phyloP scores from a whole-genome alignment of 306 rosid species.

The Styphnolobium japonicum region DNA sequence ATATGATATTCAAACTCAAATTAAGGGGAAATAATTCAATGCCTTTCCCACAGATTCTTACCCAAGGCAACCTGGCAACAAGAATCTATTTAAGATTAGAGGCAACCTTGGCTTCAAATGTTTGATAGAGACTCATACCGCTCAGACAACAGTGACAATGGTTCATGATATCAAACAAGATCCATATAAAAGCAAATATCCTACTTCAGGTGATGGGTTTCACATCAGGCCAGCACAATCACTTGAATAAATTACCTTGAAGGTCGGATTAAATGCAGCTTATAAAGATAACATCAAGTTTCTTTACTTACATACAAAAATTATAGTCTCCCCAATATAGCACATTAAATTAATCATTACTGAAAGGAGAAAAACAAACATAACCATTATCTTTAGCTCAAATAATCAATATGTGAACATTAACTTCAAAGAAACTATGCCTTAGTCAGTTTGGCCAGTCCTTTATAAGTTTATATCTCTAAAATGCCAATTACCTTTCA shows the following conservation, averaged over 20 bases:
- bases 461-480: no score
- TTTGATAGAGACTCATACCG: no score
- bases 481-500: no score
- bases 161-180: background rate
- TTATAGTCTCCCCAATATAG: background rate
- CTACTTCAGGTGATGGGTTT: background rate
- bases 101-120: no score
- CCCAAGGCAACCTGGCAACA: background rate
- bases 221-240: background rate
- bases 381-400: background rate
- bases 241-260: background rate
- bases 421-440: background rate
- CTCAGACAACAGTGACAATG: no score
- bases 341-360: background rate
- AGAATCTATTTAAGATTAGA: no score
- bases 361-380: background rate
- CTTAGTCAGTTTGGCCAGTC: no score
- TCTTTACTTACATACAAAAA: background rate
- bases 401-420: background rate
- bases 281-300: background rate
- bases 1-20: background rate
- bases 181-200: background rate
- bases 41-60: background rate
- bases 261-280: background rate
- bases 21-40: background rate